phyloP scores from a whole-genome alignment of 192 early-diverging fungal species.

The Nowakowskiella sp. region DNA sequence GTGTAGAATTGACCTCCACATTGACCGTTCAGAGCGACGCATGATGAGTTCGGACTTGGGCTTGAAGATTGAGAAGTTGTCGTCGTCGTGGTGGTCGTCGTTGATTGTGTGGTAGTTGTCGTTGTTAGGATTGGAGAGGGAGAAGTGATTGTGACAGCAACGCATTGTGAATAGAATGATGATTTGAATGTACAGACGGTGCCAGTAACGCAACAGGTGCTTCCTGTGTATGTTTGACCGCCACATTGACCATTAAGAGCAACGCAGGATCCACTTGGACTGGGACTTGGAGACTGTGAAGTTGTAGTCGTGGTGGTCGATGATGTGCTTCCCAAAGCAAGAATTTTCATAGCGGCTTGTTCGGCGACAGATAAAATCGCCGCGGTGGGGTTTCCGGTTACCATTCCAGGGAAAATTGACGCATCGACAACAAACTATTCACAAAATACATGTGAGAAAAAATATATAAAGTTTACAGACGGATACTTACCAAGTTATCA shows the following conservation, averaged over 20 bases:
- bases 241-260: not conserved
- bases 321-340: not conserved
- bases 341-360: not conserved
- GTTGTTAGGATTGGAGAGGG: not conserved
- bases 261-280: not conserved
- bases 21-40: not conserved
- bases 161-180: not conserved
- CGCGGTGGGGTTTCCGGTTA: not conserved
- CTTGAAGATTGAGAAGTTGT: not conserved
- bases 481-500: no score
- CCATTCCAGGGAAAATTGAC: not conserved
- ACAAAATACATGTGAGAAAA: no score
- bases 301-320: not conserved
- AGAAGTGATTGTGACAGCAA: not conserved
- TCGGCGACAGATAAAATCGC: not conserved
- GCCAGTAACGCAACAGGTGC: not conserved
- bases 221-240: not conserved
- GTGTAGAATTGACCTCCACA: not conserved
- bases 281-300: not conserved
- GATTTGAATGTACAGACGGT: not conserved
- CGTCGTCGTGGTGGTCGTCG: not conserved
- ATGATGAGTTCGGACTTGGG: not conserved
- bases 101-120: not conserved
- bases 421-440: conserved; percentile 1
- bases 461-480: no score